phyloP scores from a whole-genome alignment of 108 stramenopile species.

The Chaetoceros tenuissimus region DNA sequence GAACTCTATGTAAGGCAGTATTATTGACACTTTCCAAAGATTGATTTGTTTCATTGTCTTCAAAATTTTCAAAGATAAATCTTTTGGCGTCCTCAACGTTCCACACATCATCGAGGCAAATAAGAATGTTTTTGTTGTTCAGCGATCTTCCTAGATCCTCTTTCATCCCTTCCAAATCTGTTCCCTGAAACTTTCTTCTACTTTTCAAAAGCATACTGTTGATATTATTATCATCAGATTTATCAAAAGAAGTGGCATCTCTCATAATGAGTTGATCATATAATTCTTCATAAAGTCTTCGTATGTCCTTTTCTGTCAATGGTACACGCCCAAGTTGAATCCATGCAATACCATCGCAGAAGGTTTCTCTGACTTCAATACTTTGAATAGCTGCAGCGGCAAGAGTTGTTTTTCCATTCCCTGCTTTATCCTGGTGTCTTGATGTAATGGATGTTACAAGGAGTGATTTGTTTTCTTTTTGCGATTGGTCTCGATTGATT shows the following conservation, averaged over 20 bases:
- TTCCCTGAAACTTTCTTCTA: slow-evolving; percentile 65
- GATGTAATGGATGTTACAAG: slow-evolving; percentile 80
- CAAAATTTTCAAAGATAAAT: slow-evolving; percentile 65
- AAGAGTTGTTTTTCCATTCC: slow-evolving; percentile 80
- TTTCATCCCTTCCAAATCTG: slow-evolving; percentile 78
- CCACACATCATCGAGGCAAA: slow-evolving; percentile 82
- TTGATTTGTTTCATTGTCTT: slow-evolving; percentile 9
- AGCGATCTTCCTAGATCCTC: slow-evolving; percentile 64
- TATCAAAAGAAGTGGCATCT: slow-evolving; percentile 23
- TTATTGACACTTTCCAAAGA: neutral
- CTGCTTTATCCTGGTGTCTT: slow-evolving; percentile 80
- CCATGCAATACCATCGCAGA: slow-evolving; percentile 85
- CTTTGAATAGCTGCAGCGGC: slow-evolving; percentile 85
- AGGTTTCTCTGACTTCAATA: slow-evolving; percentile 80
- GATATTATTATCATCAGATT: slow-evolving; percentile 9
- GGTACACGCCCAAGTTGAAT: slow-evolving; percentile 67
- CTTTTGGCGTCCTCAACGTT: slow-evolving; percentile 84
- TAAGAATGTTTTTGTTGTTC: slow-evolving; percentile 48
- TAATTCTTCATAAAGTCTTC: slow-evolving; percentile 76
- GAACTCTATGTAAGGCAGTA: slow-evolving; percentile 36
- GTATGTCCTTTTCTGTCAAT: slow-evolving; percentile 66
- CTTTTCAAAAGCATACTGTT: slow-evolving; percentile 29
- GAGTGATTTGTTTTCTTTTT: slow-evolving; percentile 32
- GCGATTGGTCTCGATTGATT: slow-evolving; percentile 50
- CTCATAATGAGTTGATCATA: slow-evolving; percentile 66